phyloP scores from a whole-genome alignment of 1,139 yeast genomes.

The Pichia sp. region DNA sequence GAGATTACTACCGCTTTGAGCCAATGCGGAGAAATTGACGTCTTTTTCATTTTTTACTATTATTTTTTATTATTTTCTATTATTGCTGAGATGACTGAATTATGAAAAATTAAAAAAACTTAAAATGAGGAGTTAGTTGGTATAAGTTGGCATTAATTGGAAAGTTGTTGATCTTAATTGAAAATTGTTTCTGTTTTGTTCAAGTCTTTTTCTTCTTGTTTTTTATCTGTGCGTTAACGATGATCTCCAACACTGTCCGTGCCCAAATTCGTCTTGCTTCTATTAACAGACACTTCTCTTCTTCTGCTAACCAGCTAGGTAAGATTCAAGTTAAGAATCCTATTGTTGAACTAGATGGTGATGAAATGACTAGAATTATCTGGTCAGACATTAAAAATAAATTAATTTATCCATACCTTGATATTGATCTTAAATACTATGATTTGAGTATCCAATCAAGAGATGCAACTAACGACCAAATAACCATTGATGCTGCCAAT shows the following conservation, averaged over 20 bases:
- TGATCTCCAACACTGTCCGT: slow-evolving; percentile 11
- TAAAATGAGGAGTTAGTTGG: too few species aligned
- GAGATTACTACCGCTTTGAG: neutral
- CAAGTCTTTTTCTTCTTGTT: neutral
- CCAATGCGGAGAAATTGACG: too few species aligned
- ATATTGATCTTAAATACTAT: slow-evolving; percentile 84
- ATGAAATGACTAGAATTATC: slow-evolving; percentile 90
- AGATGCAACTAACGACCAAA: slow-evolving; percentile 81
- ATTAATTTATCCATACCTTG: slow-evolving; percentile 76
- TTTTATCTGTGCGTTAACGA: neutral
- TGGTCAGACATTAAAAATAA: slow-evolving; percentile 82
- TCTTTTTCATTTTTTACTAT: neutral
- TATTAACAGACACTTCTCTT: slow-evolving; percentile 13
- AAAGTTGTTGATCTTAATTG: too few species aligned
- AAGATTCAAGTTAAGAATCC: slow-evolving; percentile 84
- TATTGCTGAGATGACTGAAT: neutral
- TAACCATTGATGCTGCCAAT: slow-evolving; percentile 82
- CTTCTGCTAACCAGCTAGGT: neutral
- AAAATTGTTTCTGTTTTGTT: neutral
- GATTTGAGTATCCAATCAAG: slow-evolving; percentile 82
- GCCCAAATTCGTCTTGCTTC: slow-evolving; percentile 11
- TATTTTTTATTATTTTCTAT: neutral
- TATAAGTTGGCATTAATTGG: too few species aligned
- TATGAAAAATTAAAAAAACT: too few species aligned
- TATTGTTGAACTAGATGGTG: slow-evolving; percentile 94